Evolutionary conservation across 257 asterid genomes (phyloP).

Genomic region (Solanum dulcamara): DNA sequence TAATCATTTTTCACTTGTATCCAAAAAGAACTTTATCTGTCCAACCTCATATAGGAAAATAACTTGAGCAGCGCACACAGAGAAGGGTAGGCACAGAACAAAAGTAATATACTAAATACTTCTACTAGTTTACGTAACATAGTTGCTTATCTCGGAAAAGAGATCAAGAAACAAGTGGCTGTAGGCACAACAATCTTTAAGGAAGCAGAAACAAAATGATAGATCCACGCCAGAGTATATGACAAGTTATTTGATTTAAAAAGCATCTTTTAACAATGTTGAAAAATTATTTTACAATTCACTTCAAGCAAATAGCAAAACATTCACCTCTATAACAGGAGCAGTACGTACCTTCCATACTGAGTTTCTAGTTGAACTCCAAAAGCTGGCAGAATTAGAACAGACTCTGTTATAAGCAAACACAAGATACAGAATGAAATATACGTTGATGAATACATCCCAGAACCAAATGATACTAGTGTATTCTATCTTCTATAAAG

Average conservation of each 20-base stretch:
- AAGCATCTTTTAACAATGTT: background rate
- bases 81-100: background rate
- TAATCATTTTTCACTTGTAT: background rate
- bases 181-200: background rate
- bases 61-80: background rate
- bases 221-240: background rate
- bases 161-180: background rate
- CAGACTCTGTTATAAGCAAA: slow-evolving; percentile 51
- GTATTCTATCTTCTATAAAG: background rate
- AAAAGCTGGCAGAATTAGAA: slow-evolving; percentile 64
- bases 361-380: slow-evolving; percentile 91
- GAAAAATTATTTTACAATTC: background rate
- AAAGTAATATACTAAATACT: background rate
- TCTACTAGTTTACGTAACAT: background rate
- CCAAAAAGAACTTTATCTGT: background rate
- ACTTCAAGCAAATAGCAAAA: background rate
- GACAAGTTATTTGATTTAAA: background rate
- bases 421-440: background rate
- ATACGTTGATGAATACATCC: background rate
- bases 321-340: background rate
- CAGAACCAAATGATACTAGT: background rate
- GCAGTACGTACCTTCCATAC: slow-evolving; percentile 48
- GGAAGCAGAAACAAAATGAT: background rate
- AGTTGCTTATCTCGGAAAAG: background rate
- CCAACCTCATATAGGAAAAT: background rate